Conservation (phyloP, 352 stramenopile species). For the Aphanomyces euteiches region DNA sequence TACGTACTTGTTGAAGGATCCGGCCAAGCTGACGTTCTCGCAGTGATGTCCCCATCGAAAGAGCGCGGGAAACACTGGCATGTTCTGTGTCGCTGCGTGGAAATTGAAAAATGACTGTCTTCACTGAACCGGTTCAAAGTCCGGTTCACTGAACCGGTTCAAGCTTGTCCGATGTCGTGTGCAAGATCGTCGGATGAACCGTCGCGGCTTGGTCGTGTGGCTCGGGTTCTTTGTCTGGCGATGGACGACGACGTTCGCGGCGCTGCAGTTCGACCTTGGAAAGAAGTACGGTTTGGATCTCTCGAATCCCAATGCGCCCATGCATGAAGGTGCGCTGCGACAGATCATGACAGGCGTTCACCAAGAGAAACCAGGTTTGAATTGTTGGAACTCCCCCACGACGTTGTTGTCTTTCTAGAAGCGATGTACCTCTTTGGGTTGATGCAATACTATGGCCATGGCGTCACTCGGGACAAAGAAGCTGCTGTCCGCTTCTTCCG, state of each 20-base stretch:
- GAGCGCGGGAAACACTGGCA: conserved; percentile 9
- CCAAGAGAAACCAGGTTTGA: conserved; percentile 12
- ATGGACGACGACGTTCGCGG: not conserved
- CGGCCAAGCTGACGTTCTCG: conserved; percentile 55
- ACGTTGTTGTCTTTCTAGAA: not conserved
- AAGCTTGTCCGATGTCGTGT: not conserved
- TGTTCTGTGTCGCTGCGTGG: not conserved
- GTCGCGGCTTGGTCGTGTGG: not conserved
- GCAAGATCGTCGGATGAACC: not conserved
- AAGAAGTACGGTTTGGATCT: conserved; percentile 9
- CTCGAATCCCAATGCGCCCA: conserved; percentile 11
- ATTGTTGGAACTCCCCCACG: not conserved
- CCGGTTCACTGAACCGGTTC: too few species aligned
- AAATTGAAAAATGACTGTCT: conserved; percentile 6
- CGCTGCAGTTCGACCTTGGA: conserved; percentile 11
- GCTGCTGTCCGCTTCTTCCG: conserved; percentile 16
- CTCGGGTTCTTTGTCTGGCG: not conserved
- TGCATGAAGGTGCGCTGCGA: conserved; percentile 2
- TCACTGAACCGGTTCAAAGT: not conserved
- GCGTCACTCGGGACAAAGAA: conserved; percentile 8
- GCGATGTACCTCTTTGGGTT: conserved; percentile 23
- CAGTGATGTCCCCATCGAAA: conserved; percentile 20
- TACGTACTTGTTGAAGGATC: conserved; percentile 77
- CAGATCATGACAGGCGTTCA: conserved; percentile 22
- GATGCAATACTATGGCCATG: conserved; percentile 29